Percentiles rank a stretch among this genome's conserved stretches.
phyloP scores from a whole-genome alignment of 179 eudicot species.

The Beta lomatogona region DNA sequence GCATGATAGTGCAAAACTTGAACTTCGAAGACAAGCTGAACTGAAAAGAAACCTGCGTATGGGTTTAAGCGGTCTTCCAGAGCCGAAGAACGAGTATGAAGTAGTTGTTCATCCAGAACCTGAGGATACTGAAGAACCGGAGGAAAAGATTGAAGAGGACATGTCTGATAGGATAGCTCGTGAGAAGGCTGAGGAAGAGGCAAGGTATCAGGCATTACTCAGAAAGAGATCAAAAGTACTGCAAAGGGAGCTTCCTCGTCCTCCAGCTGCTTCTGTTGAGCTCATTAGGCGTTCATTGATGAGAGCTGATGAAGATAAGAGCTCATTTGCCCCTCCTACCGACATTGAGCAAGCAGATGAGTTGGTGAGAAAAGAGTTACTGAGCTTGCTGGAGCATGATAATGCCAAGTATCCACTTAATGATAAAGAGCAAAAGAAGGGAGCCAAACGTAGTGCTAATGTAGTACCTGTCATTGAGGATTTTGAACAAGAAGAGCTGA shows the following conservation, averaged over 20 bases:
- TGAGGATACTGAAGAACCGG: conserved; percentile 83
- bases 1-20: conserved; percentile 76
- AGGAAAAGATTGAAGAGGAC: conserved; percentile 95
- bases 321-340: conserved; percentile 96
- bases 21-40: conserved; percentile 75
- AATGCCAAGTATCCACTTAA: conserved; percentile 90
- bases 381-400: conserved; percentile 86
- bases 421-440: conserved; percentile 88
- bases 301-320: conserved; percentile 91
- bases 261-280: conserved; percentile 79
- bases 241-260: conserved; percentile 99
- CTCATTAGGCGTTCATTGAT: conserved; percentile 66
- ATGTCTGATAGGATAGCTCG: conserved; percentile 97
- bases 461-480: conserved; percentile 82
- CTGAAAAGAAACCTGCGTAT: conserved; percentile 72
- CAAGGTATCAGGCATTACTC: conserved; percentile 77
- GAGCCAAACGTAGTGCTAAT: conserved; percentile 59
- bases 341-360: conserved; percentile 95
- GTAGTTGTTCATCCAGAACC: conserved; percentile 74
- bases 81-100: conserved; percentile 95
- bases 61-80: conserved; percentile 80
- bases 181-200: conserved; percentile 95
- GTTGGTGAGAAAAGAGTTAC: conserved; percentile 80
- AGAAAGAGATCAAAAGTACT: conserved; percentile 92
- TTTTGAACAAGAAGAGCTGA: conserved; percentile 72